A percentile compares a stretch with the other conserved stretches of the same genome.
phyloP scores from a whole-genome alignment of 192 early-diverging fungal species.

The Coemansia asiatica region DNA sequence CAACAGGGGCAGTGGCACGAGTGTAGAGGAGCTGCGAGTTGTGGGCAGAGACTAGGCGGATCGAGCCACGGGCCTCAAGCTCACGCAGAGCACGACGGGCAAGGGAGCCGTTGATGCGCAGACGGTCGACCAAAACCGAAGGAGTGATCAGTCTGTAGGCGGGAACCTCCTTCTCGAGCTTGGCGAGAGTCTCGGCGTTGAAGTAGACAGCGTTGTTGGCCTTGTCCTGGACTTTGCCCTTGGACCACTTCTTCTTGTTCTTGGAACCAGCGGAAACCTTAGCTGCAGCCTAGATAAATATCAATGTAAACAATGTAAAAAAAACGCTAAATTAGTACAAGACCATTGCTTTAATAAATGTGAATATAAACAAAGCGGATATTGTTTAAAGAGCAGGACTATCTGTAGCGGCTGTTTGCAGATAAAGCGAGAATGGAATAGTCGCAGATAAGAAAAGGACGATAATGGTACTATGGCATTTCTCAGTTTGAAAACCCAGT shows the following conservation, averaged over 20 bases:
- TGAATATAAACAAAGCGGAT: too few species aligned
- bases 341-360: too few species aligned
- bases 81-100: conserved; percentile 94
- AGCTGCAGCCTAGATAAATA: conserved; percentile 33
- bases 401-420: neutral
- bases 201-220: conserved; percentile 99
- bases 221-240: conserved; percentile 99
- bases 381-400: too few species aligned
- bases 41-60: conserved; percentile 89
- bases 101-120: conserved; percentile 95
- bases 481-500: too few species aligned
- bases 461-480: too few species aligned
- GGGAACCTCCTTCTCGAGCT: conserved; percentile 99
- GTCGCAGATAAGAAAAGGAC: too few species aligned
- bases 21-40: conserved; percentile 88
- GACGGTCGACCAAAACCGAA: conserved; percentile 97
- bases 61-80: conserved; percentile 86
- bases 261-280: conserved; percentile 37
- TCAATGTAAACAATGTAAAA: too few species aligned
- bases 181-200: conserved; percentile 96
- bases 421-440: too few species aligned
- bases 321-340: neutral
- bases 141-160: conserved; percentile 99
- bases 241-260: conserved; percentile 97
- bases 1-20: conserved; percentile 47